phyloP scores from a whole-genome alignment of 2,329 filamentous ascomycete species.

The Corinectria fuckeliana region DNA sequence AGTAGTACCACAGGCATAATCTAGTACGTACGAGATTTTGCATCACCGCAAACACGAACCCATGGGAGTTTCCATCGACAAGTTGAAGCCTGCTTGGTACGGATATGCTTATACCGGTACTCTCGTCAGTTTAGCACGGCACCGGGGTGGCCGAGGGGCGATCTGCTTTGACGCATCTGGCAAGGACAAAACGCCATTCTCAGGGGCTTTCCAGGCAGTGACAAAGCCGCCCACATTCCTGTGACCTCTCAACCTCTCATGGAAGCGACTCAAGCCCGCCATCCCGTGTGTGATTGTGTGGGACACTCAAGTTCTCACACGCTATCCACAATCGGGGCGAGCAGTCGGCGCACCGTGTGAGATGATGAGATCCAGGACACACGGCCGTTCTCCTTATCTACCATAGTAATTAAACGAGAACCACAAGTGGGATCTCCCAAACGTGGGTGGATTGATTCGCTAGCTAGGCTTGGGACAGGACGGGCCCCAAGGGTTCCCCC shows the following conservation, averaged over 20 bases:
- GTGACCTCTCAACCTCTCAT: background rate
- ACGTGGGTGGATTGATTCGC: constrained; percentile 46
- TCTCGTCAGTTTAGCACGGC: constrained; percentile 3
- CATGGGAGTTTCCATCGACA: background rate
- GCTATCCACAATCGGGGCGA: background rate
- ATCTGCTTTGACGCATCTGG: background rate
- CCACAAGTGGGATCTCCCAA: constrained; percentile 34
- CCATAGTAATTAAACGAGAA: no score
- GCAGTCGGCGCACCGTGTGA: constrained; percentile 9
- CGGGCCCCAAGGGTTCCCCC: constrained; percentile 19
- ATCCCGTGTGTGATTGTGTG: background rate
- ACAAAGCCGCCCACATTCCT: constrained; percentile 16
- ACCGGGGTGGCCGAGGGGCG: constrained; percentile 9
- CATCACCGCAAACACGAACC: background rate
- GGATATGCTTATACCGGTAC: background rate
- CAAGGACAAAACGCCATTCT: constrained; percentile 1
- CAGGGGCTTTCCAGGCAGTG: background rate
- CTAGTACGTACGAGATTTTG: background rate
- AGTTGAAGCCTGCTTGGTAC: background rate
- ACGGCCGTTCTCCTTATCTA: constrained; percentile 29
- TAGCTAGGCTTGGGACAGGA: constrained; percentile 34
- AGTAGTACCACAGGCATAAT: background rate
- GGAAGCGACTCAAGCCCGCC: no score
- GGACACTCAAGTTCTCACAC: background rate
- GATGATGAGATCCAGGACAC: background rate